phyloP scores from a whole-genome alignment of 805 yeast species.

The Cyberlindnera veronae region DNA sequence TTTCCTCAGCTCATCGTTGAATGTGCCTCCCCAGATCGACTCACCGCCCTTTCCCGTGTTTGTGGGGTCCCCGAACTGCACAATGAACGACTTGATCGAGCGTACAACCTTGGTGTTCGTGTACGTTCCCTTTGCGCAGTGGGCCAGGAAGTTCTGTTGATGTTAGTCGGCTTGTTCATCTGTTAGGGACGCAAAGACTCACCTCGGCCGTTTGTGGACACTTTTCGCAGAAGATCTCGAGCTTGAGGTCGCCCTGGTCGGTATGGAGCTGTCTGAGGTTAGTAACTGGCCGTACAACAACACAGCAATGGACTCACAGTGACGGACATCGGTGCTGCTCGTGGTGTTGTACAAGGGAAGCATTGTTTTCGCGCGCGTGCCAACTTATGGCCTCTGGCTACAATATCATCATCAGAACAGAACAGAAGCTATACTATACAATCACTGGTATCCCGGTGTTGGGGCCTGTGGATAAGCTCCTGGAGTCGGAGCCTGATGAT shows the following conservation, averaged over 20 bases:
- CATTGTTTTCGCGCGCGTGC: too few relatives aligned
- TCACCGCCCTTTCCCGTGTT: constrained; percentile 76
- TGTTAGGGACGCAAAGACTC: constrained; percentile 8
- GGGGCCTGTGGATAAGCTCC: too few relatives aligned
- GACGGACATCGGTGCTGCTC: too few relatives aligned
- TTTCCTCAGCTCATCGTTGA: constrained; percentile 76
- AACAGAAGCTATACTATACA: too few relatives aligned
- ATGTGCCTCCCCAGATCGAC: constrained; percentile 73
- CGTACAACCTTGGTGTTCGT: constrained; percentile 62
- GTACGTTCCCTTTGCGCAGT: constrained; percentile 42
- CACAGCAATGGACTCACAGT: constrained; percentile 13
- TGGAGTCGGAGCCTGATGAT: not conserved
- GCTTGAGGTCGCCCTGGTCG: constrained; percentile 35
- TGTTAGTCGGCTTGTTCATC: constrained; percentile 1
- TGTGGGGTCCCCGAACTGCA: constrained; percentile 88
- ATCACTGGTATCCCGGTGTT: too few relatives aligned
- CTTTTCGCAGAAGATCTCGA: constrained; percentile 37
- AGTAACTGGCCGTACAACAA: not conserved
- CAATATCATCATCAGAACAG: too few relatives aligned
- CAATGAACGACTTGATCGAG: constrained; percentile 65
- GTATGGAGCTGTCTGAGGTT: constrained; percentile 32
- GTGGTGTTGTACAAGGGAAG: too few relatives aligned
- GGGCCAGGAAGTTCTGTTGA: constrained; percentile 39
- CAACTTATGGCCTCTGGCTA: too few relatives aligned
- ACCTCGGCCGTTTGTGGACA: constrained; percentile 38